phyloP scores from a whole-genome alignment of 2,329 filamentous ascomycete genomes.

The Botrytis aclada region DNA sequence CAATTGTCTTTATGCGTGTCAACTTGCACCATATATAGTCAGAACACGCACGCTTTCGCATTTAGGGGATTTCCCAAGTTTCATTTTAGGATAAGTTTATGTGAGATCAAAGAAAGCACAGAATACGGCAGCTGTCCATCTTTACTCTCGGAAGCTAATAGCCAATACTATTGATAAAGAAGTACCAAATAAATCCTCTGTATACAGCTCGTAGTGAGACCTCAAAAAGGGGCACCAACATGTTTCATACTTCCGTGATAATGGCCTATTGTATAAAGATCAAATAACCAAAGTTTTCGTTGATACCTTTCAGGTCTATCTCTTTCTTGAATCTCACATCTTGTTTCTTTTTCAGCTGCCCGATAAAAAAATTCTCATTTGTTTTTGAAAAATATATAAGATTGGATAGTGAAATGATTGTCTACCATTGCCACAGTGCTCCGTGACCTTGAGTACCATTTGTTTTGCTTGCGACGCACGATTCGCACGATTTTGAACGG shows the following conservation, averaged over 20 bases:
- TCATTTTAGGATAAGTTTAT: too few relatives aligned
- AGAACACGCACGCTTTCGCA: neutral
- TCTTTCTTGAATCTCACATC: neutral
- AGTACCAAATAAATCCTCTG: neutral
- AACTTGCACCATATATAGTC: neutral
- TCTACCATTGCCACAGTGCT: neutral
- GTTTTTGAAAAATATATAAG: neutral
- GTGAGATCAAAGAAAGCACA: too few relatives aligned
- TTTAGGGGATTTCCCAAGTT: too few relatives aligned
- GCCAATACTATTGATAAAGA: neutral
- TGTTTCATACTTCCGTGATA: neutral
- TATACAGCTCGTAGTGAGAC: neutral
- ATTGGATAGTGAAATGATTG: neutral
- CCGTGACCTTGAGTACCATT: neutral
- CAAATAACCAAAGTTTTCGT: neutral
- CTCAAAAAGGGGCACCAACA: neutral
- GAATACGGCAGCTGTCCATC: too few relatives aligned
- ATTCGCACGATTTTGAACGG: neutral
- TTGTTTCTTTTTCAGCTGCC: neutral
- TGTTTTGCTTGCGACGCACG: neutral
- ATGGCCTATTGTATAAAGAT: neutral
- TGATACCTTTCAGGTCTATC: neutral
- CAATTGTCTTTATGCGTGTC: neutral
- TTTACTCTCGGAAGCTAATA: neutral
- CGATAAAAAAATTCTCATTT: neutral